phyloP scores from a whole-genome alignment of 1,284 basidiomycete genomes.

The Pisolithus thermaeus region DNA sequence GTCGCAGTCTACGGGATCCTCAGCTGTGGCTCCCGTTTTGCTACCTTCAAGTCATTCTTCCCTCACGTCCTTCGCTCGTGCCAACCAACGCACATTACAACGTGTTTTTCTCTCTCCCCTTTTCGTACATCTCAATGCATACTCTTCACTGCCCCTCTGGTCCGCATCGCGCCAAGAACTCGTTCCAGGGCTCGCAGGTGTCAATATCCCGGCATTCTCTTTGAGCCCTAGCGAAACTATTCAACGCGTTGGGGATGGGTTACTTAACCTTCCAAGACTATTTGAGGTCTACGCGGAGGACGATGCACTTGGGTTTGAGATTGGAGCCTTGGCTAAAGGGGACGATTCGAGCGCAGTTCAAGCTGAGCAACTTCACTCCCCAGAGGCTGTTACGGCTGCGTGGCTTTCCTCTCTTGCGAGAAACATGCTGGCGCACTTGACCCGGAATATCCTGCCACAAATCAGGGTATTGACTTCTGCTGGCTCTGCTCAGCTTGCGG shows the following conservation, averaged over 20 bases:
- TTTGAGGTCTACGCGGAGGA: conserved; percentile 95
- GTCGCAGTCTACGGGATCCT: conserved; percentile 12
- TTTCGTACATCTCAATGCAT: conserved; percentile 67
- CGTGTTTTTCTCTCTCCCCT: conserved; percentile 82
- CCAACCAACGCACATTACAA: conserved; percentile 76
- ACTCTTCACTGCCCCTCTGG: conserved; percentile 72
- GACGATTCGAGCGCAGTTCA: conserved; percentile 22
- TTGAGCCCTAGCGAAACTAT: conserved; percentile 86
- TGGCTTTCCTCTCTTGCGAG: conserved; percentile 90
- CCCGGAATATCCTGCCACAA: conserved; percentile 54
- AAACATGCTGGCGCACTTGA: conserved; percentile 70
- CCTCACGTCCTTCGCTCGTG: conserved; percentile 61
- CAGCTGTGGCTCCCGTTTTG: conserved; percentile 31
- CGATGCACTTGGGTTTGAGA: conserved; percentile 84
- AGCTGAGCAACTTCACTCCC: conserved; percentile 38
- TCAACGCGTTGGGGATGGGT: conserved; percentile 85
- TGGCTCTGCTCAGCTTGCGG: conserved; percentile 81
- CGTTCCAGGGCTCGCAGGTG: conserved; percentile 33
- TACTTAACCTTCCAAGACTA: conserved; percentile 87
- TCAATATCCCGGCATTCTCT: conserved; percentile 87
- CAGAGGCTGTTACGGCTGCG: conserved; percentile 78
- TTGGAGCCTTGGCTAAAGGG: conserved; percentile 32
- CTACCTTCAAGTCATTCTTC: conserved; percentile 55
- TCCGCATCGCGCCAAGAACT: conserved; percentile 38
- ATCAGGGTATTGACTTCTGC: conserved; percentile 54